Conservation (phyloP, 2,329 filamentous ascomycete genomes). For the Tolypocladium ovalisporum region DNA sequence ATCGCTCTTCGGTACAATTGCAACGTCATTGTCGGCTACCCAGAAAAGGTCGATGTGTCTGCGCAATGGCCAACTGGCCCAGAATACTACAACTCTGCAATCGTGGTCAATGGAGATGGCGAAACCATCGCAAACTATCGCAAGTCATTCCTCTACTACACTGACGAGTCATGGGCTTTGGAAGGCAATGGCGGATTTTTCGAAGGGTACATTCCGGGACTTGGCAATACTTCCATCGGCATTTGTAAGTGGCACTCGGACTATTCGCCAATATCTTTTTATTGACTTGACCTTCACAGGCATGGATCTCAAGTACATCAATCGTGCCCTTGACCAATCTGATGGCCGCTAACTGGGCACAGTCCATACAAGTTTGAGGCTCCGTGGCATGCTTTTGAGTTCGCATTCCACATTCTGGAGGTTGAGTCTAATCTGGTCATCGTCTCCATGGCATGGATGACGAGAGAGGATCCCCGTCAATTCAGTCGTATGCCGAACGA, state of each 20-base stretch:
- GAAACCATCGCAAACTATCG: slow-evolving; percentile 51
- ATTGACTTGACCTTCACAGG: slow-evolving; percentile 4
- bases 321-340: neutral
- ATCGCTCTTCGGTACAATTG: slow-evolving; percentile 57
- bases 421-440: slow-evolving; percentile 51
- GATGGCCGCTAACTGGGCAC: neutral
- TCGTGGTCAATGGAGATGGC: slow-evolving; percentile 46
- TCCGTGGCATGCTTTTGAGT: slow-evolving; percentile 28
- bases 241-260: slow-evolving; percentile 31
- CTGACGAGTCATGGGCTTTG: slow-evolving; percentile 50
- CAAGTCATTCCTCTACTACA: slow-evolving; percentile 48
- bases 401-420: slow-evolving; percentile 45
- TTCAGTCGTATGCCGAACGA: slow-evolving; percentile 39
- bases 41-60: slow-evolving; percentile 50
- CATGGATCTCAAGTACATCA: slow-evolving; percentile 51
- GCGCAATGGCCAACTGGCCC: slow-evolving; percentile 37
- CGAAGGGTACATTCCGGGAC: slow-evolving; percentile 27
- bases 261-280: neutral
- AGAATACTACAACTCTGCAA: slow-evolving; percentile 43
- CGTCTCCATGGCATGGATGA: slow-evolving; percentile 71
- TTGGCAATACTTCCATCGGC: slow-evolving; percentile 45
- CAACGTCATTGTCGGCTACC: slow-evolving; percentile 61
- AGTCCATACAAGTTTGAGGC: slow-evolving; percentile 27
- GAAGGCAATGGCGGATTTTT: slow-evolving; percentile 44
- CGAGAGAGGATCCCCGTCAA: slow-evolving; percentile 34